These are phyloP conservation scores for Ophiostoma ulmi DNA, from an alignment of 2,329 filamentous ascomycete genomes.

Conservation along the genomic window DNA sequence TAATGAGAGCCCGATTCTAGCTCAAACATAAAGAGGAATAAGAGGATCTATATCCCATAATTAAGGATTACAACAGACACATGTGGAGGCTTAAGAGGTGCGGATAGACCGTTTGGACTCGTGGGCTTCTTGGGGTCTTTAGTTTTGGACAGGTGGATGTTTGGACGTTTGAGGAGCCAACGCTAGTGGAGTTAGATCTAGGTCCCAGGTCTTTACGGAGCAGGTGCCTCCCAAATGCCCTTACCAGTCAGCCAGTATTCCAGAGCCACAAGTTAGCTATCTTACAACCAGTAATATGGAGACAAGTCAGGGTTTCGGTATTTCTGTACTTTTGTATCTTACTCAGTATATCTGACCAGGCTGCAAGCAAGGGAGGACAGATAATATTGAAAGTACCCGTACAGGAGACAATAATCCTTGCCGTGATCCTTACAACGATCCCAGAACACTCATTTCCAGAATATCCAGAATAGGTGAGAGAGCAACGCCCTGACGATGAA, in stretches of 20 bases:
- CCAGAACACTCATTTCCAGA: not conserved
- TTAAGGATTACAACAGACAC: not conserved
- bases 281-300: not conserved
- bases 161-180: slow-evolving; percentile 5
- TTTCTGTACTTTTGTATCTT: not conserved
- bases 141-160: not conserved
- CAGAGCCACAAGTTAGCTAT: not conserved
- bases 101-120: slow-evolving; percentile 11
- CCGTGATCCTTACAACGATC: slow-evolving; percentile 1
- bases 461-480: not conserved
- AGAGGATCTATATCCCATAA: not conserved
- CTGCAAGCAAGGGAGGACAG: slow-evolving; percentile 3
- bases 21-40: not conserved
- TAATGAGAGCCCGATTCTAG: slow-evolving; percentile 8
- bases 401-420: not conserved
- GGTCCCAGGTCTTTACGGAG: not conserved
- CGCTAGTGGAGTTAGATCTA: slow-evolving; percentile 1
- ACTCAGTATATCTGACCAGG: not conserved
- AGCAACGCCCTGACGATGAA: slow-evolving; percentile 2
- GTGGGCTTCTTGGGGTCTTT: not conserved
- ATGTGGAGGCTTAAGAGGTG: slow-evolving; percentile 11
- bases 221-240: not conserved
- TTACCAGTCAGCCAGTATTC: not conserved
- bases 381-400: not conserved
- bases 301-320: not conserved